phyloP scores from a whole-genome alignment of 805 yeast genomes.

The Zygoascus biomembranicola region DNA sequence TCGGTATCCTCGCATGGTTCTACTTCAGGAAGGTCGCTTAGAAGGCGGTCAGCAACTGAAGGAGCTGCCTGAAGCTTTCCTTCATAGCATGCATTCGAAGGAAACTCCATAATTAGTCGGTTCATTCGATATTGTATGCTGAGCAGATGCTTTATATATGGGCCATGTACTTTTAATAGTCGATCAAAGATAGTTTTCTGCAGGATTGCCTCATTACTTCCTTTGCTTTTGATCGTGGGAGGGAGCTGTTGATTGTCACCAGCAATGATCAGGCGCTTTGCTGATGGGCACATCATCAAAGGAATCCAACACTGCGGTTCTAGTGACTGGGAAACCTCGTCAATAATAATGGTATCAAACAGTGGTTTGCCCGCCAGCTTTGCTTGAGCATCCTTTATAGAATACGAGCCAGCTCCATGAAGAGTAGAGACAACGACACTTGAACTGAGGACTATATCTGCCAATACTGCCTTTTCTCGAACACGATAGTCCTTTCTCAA shows the following conservation, averaged over 20 bases:
- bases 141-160: constrained; percentile 47
- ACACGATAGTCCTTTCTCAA: constrained; percentile 60
- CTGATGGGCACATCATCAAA: constrained; percentile 51
- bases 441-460: constrained; percentile 49
- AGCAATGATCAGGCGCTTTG: constrained; percentile 62
- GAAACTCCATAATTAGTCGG: constrained; percentile 63
- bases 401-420: constrained; percentile 79
- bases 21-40: constrained; percentile 48
- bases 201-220: constrained; percentile 38
- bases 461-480: constrained; percentile 57
- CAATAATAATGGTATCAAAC: constrained; percentile 80
- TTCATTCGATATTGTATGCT: constrained; percentile 88
- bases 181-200: constrained; percentile 77
- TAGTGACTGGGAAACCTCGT: constrained; percentile 89
- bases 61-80: constrained; percentile 55
- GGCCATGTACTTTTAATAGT: constrained; percentile 43
- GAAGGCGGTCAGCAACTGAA: constrained; percentile 43
- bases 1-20: constrained; percentile 46
- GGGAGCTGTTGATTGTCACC: constrained; percentile 93
- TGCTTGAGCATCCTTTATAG: constrained; percentile 42
- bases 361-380: constrained; percentile 26
- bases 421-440: constrained; percentile 74
- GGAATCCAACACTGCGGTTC: constrained; percentile 99
- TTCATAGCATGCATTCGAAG: constrained; percentile 59
- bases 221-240: constrained; percentile 64